Percentiles rank a stretch among this genome's conserved stretches.
Evolutionary conservation across 1,139 yeast genomes (phyloP).

Genomic region (Diutina neorugosa): DNA sequence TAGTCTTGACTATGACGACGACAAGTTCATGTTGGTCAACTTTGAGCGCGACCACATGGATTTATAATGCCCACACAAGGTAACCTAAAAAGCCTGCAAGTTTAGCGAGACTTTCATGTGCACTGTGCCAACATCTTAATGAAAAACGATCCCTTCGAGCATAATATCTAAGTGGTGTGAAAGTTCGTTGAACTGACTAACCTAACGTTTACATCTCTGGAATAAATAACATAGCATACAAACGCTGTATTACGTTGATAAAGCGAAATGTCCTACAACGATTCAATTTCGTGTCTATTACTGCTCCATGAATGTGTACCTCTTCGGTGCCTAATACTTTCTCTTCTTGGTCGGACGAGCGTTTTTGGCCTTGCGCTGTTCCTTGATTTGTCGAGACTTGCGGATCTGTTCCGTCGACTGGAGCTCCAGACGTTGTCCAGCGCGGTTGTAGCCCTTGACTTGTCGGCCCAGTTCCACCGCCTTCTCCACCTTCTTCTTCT

Average conservation of each 20-base stretch:
- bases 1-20: constrained; percentile 20
- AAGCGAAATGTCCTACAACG: neutral
- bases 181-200: no score
- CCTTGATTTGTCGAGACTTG: constrained; percentile 58
- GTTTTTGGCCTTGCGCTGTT: constrained; percentile 71
- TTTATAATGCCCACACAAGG: constrained; percentile 12
- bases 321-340: neutral
- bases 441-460: constrained; percentile 57
- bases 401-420: constrained; percentile 65
- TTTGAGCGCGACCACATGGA: constrained; percentile 28
- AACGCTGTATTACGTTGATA: no score
- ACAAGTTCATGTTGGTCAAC: constrained; percentile 25
- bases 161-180: no score
- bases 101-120: no score
- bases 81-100: no score
- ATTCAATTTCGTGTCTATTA: neutral
- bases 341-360: constrained; percentile 14
- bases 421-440: constrained; percentile 48
- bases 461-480: constrained; percentile 67
- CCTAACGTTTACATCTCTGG: no score
- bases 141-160: no score
- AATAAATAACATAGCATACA: no score
- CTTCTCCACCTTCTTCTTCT: constrained; percentile 70
- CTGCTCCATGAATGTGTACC: neutral
- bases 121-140: no score